phyloP scores from a whole-genome alignment of 202 grass and related monocot species.

The Setaria italica region DNA sequence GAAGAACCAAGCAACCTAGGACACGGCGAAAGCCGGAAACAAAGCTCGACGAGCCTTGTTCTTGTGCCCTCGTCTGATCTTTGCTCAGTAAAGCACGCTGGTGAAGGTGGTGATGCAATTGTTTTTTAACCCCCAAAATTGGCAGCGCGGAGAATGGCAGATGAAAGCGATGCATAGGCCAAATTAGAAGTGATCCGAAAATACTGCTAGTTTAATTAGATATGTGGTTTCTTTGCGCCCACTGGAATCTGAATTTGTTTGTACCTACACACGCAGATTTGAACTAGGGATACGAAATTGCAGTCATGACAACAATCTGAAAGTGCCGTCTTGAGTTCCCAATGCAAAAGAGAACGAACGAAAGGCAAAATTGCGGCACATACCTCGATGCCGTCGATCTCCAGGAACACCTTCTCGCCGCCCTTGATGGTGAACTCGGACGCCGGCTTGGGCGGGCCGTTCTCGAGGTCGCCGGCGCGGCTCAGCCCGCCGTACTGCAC shows the following conservation, averaged over 20 bases:
- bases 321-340: not conserved
- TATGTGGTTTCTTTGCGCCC: not conserved
- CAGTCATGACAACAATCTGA: not conserved
- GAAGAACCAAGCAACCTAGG: constrained; percentile 35
- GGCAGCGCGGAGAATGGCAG: not conserved
- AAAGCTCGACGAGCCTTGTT: not conserved
- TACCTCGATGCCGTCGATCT: constrained; percentile 99
- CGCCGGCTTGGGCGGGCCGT: constrained; percentile 89
- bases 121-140: constrained; percentile 13
- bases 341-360: not conserved
- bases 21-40: constrained; percentile 38
- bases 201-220: not conserved
- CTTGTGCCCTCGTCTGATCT: constrained; percentile 18
- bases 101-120: not conserved
- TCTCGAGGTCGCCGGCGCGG: constrained; percentile 76
- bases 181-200: constrained; percentile 4
- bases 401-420: constrained; percentile 91
- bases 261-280: not conserved
- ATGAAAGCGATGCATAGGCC: not conserved
- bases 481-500: constrained; percentile 94
- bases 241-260: not conserved
- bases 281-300: not conserved
- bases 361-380: not conserved
- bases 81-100: not conserved
- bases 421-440: constrained; percentile 98